Conservation (phyloP, 192 early-diverging fungal species). For the Kappamyces sp. region DNA sequence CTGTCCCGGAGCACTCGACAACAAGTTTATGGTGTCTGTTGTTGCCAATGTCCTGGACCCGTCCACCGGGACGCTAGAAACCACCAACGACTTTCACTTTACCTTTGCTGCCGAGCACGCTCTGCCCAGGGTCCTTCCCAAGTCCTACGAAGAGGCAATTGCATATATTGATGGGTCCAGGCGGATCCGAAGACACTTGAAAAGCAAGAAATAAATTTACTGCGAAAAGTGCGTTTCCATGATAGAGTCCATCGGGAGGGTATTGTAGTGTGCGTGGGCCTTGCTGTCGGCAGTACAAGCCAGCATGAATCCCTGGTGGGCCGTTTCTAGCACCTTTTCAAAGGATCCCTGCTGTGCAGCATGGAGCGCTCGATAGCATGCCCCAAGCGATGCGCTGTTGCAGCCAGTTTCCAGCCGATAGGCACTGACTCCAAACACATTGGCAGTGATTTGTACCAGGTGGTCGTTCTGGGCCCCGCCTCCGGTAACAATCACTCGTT, state of each 20-base stretch:
- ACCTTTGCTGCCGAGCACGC: constrained; percentile 50
- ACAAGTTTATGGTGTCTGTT: constrained; percentile 51
- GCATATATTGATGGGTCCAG: constrained; percentile 8
- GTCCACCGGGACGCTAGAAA: constrained; percentile 39
- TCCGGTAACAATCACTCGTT: constrained; percentile 64
- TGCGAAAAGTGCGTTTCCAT: no score
- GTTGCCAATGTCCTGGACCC: constrained; percentile 76
- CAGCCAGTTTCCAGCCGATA: constrained; percentile 30
- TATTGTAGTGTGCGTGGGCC: no score
- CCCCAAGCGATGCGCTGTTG: constrained; percentile 59
- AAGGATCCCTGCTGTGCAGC: no score
- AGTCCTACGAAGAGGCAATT: constrained; percentile 68
- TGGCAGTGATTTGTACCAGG: constrained; percentile 54
- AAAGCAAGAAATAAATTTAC: no score
- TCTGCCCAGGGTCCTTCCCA: constrained; percentile 64
- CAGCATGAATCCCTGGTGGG: no score
- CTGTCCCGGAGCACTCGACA: constrained; percentile 47
- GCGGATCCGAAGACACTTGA: no score
- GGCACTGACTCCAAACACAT: constrained; percentile 69
- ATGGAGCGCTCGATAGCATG: background rate
- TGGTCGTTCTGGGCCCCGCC: constrained; percentile 61
- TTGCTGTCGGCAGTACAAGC: no score
- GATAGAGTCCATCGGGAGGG: no score
- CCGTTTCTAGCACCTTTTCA: no score
- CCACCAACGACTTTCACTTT: constrained; percentile 86